Conservation (phyloP, 441 rosid species). For the Rhodomyrtus psidioides region DNA sequence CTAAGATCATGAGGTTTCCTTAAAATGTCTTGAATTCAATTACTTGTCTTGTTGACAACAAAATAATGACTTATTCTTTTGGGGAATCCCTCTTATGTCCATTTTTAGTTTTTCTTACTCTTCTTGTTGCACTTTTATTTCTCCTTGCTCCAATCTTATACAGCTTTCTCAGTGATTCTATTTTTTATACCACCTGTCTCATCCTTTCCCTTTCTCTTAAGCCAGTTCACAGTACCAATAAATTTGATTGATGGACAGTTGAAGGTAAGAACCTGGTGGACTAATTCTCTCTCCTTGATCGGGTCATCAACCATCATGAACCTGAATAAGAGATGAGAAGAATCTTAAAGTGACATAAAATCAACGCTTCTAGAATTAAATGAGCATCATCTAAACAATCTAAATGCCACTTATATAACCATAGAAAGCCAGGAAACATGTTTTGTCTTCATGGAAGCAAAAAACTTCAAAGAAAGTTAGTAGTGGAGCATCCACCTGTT, state of each 20-base stretch:
- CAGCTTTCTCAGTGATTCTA: not conserved
- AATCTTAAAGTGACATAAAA: not conserved
- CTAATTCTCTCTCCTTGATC: slow-evolving; percentile 40
- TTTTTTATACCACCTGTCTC: not conserved
- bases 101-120: not conserved
- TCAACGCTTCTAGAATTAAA: not conserved
- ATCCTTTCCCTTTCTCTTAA: not conserved
- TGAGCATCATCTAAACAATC: not conserved
- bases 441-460: not conserved
- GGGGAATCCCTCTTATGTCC: not conserved
- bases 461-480: not conserved
- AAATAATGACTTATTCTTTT: not conserved
- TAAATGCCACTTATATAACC: not conserved
- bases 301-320: slow-evolving; percentile 95
- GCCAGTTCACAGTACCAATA: not conserved
- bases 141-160: not conserved
- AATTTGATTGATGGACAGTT: not conserved
- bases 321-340: slow-evolving; percentile 23
- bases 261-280: slow-evolving; percentile 45
- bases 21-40: not conserved
- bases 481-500: not conserved
- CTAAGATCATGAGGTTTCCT: not conserved
- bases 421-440: not conserved
- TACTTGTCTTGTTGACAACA: not conserved
- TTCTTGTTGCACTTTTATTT: not conserved